Base-by-base conservation (phyloP, 257 asterid species). In the Paraleonurus japonicus region DNA sequence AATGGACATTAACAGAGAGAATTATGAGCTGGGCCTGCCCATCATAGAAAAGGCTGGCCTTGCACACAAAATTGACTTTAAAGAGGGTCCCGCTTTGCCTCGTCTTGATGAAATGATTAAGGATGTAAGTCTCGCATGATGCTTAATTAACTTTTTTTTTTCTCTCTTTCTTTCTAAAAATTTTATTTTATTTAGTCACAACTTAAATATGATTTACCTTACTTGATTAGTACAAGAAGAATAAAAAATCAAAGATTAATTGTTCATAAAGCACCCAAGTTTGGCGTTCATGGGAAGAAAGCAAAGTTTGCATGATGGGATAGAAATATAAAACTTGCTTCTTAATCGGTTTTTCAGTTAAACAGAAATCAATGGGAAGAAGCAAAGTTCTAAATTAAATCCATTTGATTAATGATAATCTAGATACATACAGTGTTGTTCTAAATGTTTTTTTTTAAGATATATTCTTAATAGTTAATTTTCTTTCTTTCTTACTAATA, bases 1-100 rank as follows among this genome's bases (percentile, higher is more conserved):
- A 22, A 90, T 92, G 96, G 98, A 92, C 78, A 87, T 90, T 15
- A 90, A 90, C 78, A 84, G 19, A 33, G 98, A 90, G 65, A 86
- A 88, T 30, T 90, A 86, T 71, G 96, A 90, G 65, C 22, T 90
- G 81, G 97, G 97, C 15, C 71, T 90, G 80, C 97, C 97, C 2
- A 73, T 84, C 17, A 86, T 90, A 16, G 47, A 86, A 33, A 90
- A 86, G 70, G 97, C 97, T 2, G 97, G 97, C 0, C 92, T 90
- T 60, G 96, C 93, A 67, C 96, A 90, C 75, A 90, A 90, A 48
- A 86, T 86, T 37, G 95, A 86, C 32, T 90, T 90, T 69, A 77
- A 66, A 35, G 98, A 88, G 45, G 78, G 78, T 26, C 78, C 78
- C 8, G 78, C 78, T 53, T 39, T 73, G 67, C 78, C 78, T 37